Evolutionary conservation across 2,329 filamentous ascomycete species (phyloP).

Genomic region (Chlorencoelia australis): DNA sequence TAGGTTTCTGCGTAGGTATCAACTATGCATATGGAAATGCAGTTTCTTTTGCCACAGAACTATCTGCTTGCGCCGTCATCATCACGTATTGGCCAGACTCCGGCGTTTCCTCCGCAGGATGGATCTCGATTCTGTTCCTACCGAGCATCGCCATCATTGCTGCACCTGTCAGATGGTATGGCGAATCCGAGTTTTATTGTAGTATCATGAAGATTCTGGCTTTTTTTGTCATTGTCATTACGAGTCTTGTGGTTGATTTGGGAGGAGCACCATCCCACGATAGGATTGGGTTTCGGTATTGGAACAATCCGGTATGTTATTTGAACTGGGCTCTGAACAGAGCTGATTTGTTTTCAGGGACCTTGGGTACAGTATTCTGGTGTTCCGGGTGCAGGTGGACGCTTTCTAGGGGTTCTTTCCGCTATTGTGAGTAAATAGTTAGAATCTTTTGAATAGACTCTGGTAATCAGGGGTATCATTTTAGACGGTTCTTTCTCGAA

Average conservation of each 20-base stretch:
- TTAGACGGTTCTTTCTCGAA: constrained; percentile 36
- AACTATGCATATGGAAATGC: constrained; percentile 25
- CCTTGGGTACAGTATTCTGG: constrained; percentile 59
- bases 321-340: too few species aligned
- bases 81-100: constrained; percentile 61
- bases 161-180: constrained; percentile 79
- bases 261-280: constrained; percentile 50
- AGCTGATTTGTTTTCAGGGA: too few species aligned
- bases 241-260: constrained; percentile 51
- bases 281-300: constrained; percentile 57
- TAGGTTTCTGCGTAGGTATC: constrained; percentile 26
- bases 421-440: too few species aligned
- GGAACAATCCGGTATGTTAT: constrained; percentile 57
- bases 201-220: constrained; percentile 71
- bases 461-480: too few species aligned
- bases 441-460: too few species aligned
- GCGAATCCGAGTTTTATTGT: constrained; percentile 81
- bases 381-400: constrained; percentile 46
- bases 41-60: constrained; percentile 64
- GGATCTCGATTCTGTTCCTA: constrained; percentile 73
- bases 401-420: constrained; percentile 41
- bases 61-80: constrained; percentile 76
- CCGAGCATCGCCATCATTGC: constrained; percentile 73
- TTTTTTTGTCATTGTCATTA: constrained; percentile 53
- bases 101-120: constrained; percentile 47